Percentiles rank a stretch among this genome's conserved stretches.
Conservation (phyloP, 495 filamentous ascomycete species). For the Letharia lupina region DNA sequence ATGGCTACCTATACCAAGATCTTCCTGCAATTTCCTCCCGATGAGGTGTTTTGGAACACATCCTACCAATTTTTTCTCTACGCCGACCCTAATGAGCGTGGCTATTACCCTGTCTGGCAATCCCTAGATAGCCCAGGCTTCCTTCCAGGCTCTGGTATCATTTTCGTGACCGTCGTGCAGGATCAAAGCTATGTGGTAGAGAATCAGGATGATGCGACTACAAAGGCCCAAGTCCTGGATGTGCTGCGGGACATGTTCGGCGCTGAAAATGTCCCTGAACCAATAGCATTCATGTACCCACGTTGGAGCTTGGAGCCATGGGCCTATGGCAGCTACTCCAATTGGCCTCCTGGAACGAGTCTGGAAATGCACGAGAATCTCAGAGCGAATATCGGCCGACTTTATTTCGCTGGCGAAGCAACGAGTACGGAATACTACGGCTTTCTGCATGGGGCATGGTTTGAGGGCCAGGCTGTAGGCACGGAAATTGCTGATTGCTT, state of each 20-base stretch:
- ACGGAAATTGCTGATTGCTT: slow-evolving; percentile 42
- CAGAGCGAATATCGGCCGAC: slow-evolving; percentile 53
- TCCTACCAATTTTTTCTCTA: slow-evolving; percentile 65
- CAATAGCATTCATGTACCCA: slow-evolving; percentile 60
- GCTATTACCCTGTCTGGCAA: slow-evolving; percentile 66
- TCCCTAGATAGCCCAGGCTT: slow-evolving; percentile 53
- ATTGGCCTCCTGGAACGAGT: slow-evolving; percentile 60
- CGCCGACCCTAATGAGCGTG: slow-evolving; percentile 51
- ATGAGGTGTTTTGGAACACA: slow-evolving; percentile 60
- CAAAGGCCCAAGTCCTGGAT: slow-evolving; percentile 50
- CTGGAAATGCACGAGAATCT: slow-evolving; percentile 66
- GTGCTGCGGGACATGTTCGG: slow-evolving; percentile 63
- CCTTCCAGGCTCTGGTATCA: slow-evolving; percentile 53
- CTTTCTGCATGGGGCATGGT: slow-evolving; percentile 62
- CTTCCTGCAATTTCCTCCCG: slow-evolving; percentile 59
- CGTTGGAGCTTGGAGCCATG: slow-evolving; percentile 60
- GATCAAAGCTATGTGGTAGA: slow-evolving; percentile 57
- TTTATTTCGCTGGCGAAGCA: slow-evolving; percentile 68
- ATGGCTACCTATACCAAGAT: slow-evolving; percentile 78
- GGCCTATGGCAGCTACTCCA: slow-evolving; percentile 63
- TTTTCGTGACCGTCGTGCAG: slow-evolving; percentile 62
- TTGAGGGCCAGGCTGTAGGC: slow-evolving; percentile 50
- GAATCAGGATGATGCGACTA: slow-evolving; percentile 51
- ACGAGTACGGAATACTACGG: slow-evolving; percentile 63
- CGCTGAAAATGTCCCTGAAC: slow-evolving; percentile 51